Evolutionary conservation across 2,329 filamentous ascomycete species (phyloP).

Genomic region (Metarhizium anisopliae): DNA sequence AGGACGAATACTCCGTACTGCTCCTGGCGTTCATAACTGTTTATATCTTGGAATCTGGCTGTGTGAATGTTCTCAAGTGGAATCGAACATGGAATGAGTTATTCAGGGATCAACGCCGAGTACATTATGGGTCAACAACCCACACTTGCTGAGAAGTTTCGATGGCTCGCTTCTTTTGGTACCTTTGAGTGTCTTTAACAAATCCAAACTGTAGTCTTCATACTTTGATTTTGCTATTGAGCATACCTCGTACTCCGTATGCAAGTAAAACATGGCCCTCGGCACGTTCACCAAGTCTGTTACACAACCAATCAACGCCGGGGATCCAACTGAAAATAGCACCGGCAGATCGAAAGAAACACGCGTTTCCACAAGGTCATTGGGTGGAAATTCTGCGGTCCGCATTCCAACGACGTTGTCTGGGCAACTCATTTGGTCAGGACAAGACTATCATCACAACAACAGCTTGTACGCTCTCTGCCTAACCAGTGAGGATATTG

Average conservation of each 20-base stretch:
- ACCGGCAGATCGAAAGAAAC: background rate
- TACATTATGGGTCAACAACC: background rate
- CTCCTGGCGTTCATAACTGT: background rate
- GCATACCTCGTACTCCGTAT: background rate
- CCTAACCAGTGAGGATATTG: slow-evolving; percentile 6
- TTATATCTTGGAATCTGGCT: background rate
- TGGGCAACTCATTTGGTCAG: slow-evolving; percentile 17
- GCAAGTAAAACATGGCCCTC: background rate
- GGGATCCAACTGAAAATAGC: background rate
- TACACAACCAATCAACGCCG: background rate
- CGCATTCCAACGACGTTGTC: slow-evolving; percentile 3
- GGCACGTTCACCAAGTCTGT: background rate
- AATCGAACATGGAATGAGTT: background rate
- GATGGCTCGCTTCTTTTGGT: background rate
- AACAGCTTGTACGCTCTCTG: slow-evolving; percentile 9
- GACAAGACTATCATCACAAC: slow-evolving; percentile 11
- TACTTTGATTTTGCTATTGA: background rate
- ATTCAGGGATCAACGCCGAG: background rate
- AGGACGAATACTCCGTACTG: background rate
- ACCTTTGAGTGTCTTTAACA: background rate
- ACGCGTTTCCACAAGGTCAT: background rate
- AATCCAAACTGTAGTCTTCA: background rate
- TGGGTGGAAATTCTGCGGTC: background rate
- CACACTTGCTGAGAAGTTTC: background rate
- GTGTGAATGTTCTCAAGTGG: background rate